Conservation (phyloP, 2,329 filamentous ascomycete species). For the Leptographium radiaticola region DNA sequence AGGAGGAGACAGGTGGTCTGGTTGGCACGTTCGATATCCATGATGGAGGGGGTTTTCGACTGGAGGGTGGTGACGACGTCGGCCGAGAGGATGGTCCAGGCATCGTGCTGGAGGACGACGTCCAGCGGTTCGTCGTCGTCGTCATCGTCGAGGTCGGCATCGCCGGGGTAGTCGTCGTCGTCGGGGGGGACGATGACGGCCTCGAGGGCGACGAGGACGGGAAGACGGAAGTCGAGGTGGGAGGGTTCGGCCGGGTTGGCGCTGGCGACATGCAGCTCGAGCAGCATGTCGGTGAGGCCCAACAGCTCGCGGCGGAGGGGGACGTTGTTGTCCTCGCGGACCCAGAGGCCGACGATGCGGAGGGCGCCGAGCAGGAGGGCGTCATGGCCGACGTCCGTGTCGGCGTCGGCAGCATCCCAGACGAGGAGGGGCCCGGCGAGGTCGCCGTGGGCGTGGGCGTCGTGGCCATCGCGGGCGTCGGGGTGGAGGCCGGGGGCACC, state of each 20-base stretch:
- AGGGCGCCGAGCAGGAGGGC: constrained; percentile 46
- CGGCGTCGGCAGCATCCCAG: constrained; percentile 43
- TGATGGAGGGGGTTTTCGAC: background rate
- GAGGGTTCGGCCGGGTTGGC: constrained; percentile 8
- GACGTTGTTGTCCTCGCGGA: constrained; percentile 55
- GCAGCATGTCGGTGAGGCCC: constrained; percentile 49
- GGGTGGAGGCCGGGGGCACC: constrained; percentile 49
- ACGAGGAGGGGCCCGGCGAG: constrained; percentile 29
- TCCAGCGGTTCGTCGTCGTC: constrained; percentile 21
- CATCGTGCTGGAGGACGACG: constrained; percentile 39
- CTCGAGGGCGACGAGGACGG: constrained; percentile 46
- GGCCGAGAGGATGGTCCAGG: constrained; percentile 37
- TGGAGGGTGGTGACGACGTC: constrained; percentile 34
- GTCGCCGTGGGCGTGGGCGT: constrained; percentile 24
- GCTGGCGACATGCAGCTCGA: constrained; percentile 41
- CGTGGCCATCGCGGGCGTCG: constrained; percentile 31
- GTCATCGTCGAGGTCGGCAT: constrained; percentile 17
- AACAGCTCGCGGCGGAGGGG: constrained; percentile 40
- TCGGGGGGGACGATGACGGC: constrained; percentile 29
- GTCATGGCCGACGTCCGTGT: constrained; percentile 35
- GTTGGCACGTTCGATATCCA: constrained; percentile 30
- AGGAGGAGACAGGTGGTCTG: constrained; percentile 45
- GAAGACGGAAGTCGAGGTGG: constrained; percentile 39
- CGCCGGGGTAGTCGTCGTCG: background rate
- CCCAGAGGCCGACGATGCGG: constrained; percentile 48